A percentile compares a stretch with the other conserved stretches of the same genome.
These are phyloP conservation scores for Cyberlindnera samutprakarnensis DNA, from an alignment of 805 yeast species.

Conservation along the genomic window DNA sequence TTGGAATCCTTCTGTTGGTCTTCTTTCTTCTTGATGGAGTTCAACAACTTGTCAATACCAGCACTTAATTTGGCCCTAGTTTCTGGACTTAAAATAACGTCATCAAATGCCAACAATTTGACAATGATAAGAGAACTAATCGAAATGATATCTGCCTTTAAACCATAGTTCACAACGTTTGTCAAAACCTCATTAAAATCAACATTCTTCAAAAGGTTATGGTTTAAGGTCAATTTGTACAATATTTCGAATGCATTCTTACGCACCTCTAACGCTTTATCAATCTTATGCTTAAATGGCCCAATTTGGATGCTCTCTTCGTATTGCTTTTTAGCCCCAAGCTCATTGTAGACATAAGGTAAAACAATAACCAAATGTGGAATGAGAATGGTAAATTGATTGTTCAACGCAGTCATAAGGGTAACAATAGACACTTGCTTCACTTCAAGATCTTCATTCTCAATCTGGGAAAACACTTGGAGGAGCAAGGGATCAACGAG, in stretches of 20 bases:
- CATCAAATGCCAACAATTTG: constrained; percentile 21
- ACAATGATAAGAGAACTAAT: constrained; percentile 22
- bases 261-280: constrained; percentile 67
- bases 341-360: constrained; percentile 46
- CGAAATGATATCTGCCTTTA: constrained; percentile 27
- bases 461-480: constrained; percentile 20
- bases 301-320: constrained; percentile 73
- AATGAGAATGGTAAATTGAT: constrained; percentile 39
- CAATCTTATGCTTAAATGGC: constrained; percentile 77
- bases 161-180: constrained; percentile 30
- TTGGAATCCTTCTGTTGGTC: constrained; percentile 22
- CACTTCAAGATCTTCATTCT: constrained; percentile 39
- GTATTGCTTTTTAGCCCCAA: constrained; percentile 46
- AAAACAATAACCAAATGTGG: constrained; percentile 39
- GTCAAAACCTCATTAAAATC: constrained; percentile 27
- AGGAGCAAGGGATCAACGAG: constrained; percentile 17
- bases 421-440: constrained; percentile 56
- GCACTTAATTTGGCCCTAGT: constrained; percentile 13
- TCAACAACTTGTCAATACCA: constrained; percentile 22
- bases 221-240: constrained; percentile 37
- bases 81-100: constrained; percentile 14
- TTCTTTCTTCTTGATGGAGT: constrained; percentile 22
- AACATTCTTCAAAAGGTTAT: constrained; percentile 17
- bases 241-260: constrained; percentile 66
- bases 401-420: constrained; percentile 51